Percentiles rank a stretch among this genome's conserved stretches.
phyloP scores from a whole-genome alignment of 352 stramenopile genomes.

The Globisporangium mamillatum region DNA sequence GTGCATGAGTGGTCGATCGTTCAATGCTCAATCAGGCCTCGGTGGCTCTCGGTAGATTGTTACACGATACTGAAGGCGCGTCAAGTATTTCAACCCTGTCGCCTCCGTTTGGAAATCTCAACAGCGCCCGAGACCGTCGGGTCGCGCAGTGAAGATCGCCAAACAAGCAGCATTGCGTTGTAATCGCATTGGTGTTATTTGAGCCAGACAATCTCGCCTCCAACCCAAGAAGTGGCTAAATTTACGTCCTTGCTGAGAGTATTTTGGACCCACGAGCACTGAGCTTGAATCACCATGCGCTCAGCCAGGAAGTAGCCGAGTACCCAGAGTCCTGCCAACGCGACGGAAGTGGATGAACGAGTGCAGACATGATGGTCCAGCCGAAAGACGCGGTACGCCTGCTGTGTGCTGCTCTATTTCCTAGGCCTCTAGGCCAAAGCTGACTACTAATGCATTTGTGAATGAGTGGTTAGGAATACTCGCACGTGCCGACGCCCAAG shows the following conservation, averaged over 20 bases:
- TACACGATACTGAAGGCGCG: background rate
- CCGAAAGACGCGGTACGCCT: conserved; percentile 11
- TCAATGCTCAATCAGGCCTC: background rate
- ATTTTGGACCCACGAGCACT: background rate
- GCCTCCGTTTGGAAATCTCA: background rate
- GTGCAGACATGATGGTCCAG: conserved; percentile 5
- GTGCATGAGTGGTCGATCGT: background rate
- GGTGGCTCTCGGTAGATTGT: background rate
- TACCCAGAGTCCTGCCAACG: background rate
- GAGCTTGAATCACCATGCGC: background rate
- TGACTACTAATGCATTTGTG: background rate
- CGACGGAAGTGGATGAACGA: background rate
- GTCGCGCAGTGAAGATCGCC: background rate
- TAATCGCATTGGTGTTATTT: background rate
- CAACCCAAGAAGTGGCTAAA: background rate
- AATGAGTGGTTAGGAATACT: conserved; percentile 51
- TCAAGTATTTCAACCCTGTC: background rate
- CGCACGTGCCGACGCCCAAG: conserved; percentile 66
- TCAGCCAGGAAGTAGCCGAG: background rate
- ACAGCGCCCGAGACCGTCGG: background rate
- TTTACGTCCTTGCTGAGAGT: background rate
- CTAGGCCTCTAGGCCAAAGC: background rate
- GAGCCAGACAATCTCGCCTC: background rate
- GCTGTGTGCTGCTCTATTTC: background rate
- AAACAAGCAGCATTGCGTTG: background rate